Evolutionary conservation across 108 stramenopile genomes (phyloP), one percentile per base, ranked within the genome.

Genomic region (Nitzschia putrida): DNA sequence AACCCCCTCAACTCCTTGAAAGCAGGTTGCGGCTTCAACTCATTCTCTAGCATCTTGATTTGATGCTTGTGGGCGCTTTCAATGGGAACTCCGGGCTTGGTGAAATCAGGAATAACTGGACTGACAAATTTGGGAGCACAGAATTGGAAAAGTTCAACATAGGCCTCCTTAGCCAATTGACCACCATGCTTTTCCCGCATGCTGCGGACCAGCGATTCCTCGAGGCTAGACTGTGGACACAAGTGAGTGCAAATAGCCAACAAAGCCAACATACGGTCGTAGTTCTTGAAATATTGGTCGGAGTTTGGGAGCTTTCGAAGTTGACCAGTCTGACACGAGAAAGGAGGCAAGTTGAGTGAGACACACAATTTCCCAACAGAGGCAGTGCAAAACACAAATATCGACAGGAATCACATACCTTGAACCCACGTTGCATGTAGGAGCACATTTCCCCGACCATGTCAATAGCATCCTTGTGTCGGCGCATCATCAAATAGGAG

Each of bases 101-200:
- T 67, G 68, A 89, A 93, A 76, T 93, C 87, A 39, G 95, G 95
- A 9, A 91, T 85, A 50, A 84, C 83, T 11, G 92, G 84, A 13
- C 80, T 80, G 60, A 99, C 80, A 71, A 97, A 98, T 71, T 97
- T 97, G 59, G 98, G 98, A 53, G 69, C 53, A 49, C 76, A 77
- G 23, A 66, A 66, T 22, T 80, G 68, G 74, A 97, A 97, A 14
- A 97, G 80, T 44, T 90, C 90, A 55, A 92, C 89, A 75, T 90
- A 93, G 10, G 74, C 79, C 68, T 95, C 89, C 81, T 91, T 89
- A 53, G 87, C 69, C 18, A 95, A 69, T 61, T 87, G 89, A 43
- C 83, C 85, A 0, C 86, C 88, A 79, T 96, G 94, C 72, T 90
- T 97, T 65, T 97, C 96, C 39, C 90, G 86, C 34, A 96, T 88